Percentiles rank a stretch among this genome's conserved stretches.
Conservation (phyloP, 371 early-diverging fungal species). For the Batkoa obscura region DNA sequence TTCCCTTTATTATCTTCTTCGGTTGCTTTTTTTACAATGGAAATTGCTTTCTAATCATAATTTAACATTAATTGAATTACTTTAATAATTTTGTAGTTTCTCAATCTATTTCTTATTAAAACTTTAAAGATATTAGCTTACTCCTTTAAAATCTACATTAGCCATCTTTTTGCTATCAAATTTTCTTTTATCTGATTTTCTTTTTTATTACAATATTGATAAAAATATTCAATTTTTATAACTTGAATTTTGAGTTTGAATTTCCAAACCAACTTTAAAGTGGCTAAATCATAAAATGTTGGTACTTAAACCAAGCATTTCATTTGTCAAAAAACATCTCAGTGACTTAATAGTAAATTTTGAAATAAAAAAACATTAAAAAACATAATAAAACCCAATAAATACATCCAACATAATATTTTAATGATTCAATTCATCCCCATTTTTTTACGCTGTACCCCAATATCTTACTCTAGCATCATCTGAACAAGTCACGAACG, state of each 20-base stretch:
- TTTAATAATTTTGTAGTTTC: background rate
- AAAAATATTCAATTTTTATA: too few relatives aligned
- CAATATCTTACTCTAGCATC: background rate
- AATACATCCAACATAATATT: too few relatives aligned
- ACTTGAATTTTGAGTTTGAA: too few relatives aligned
- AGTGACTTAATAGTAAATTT: too few relatives aligned
- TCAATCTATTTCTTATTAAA: background rate
- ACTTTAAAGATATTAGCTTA: background rate
- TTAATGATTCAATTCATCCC: too few relatives aligned
- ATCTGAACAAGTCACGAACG: conserved; percentile 5
- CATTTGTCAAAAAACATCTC: too few relatives aligned
- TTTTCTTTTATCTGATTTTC: background rate
- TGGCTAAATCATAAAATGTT: too few relatives aligned
- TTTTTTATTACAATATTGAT: too few relatives aligned
- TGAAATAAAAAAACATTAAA: too few relatives aligned
- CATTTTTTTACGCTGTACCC: background rate
- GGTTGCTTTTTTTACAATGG: conserved; percentile 79
- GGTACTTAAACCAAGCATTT: too few relatives aligned
- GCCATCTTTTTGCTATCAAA: background rate
- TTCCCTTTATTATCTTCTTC: conserved; percentile 81
- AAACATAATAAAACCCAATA: too few relatives aligned
- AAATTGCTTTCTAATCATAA: conserved; percentile 54
- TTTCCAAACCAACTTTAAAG: too few relatives aligned
- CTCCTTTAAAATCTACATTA: background rate
- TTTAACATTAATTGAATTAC: background rate